These are phyloP conservation scores for Cymbidium sinense DNA, from an alignment of 106 monocot species.

Conservation along the genomic window DNA sequence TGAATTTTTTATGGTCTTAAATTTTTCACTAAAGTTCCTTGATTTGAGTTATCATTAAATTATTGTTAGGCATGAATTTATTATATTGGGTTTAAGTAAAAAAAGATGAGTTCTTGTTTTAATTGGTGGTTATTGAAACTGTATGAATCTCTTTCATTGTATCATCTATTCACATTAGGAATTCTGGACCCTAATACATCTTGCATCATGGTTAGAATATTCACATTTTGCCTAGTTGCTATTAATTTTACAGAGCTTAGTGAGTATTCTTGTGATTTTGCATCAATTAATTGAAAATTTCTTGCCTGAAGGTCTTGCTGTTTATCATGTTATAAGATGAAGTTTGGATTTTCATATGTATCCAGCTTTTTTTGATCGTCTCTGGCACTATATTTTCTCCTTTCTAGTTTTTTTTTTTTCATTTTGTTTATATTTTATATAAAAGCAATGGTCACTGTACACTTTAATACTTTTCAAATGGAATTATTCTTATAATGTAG, in stretches of 20 bases:
- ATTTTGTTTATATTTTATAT: not conserved
- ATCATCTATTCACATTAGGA: too few relatives aligned
- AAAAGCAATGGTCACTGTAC: not conserved
- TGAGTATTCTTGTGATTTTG: not conserved
- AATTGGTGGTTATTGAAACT: not conserved
- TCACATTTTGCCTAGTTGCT: not conserved
- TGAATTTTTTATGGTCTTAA: too few relatives aligned
- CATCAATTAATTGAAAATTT: not conserved
- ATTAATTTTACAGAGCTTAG: too few relatives aligned
- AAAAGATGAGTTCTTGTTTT: not conserved
- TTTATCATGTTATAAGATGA: not conserved
- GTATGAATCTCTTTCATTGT: not conserved
- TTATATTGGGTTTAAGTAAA: not conserved
- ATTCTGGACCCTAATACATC: not conserved
- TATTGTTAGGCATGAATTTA: not conserved
- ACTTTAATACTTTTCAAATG: not conserved
- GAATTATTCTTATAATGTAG: slow-evolving; percentile 35
- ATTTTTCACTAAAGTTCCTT: too few relatives aligned
- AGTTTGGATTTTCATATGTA: not conserved
- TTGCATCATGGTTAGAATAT: not conserved
- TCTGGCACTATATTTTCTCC: not conserved
- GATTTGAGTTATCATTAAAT: too few relatives aligned
- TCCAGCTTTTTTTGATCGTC: not conserved
- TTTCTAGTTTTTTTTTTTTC: too few relatives aligned
- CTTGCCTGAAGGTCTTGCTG: not conserved